Evolutionary conservation across 495 filamentous ascomycete species (phyloP).

Genomic region (Evansstolkia leycettana): DNA sequence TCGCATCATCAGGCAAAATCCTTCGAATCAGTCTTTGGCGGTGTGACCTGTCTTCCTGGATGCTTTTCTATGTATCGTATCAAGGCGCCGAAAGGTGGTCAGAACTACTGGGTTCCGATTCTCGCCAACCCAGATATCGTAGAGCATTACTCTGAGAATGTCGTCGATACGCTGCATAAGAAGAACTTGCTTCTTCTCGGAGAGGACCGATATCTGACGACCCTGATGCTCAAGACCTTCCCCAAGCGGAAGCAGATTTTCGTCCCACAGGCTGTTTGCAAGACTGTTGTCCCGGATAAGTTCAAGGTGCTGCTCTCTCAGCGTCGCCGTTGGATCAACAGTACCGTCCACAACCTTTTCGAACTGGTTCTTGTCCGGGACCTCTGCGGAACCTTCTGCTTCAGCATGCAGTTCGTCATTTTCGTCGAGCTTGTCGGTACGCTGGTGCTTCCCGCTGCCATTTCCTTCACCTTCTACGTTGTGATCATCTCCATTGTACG

Average conservation of each 20-base stretch:
- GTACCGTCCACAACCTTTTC: constrained; percentile 97
- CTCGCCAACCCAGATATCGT: constrained; percentile 97
- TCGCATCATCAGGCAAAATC: constrained; percentile 94
- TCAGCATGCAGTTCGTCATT: constrained; percentile 98
- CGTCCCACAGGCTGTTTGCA: constrained; percentile 96
- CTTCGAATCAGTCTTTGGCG: constrained; percentile 97
- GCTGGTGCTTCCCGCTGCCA: constrained; percentile 86
- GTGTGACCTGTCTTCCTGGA: constrained; percentile 96
- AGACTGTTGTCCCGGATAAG: constrained; percentile 88
- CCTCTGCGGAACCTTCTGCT: constrained; percentile 98
- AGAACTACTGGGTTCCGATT: constrained; percentile 99
- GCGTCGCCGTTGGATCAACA: constrained; percentile 97
- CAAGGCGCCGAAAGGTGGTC: constrained; percentile 95
- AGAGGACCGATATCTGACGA: constrained; percentile 94
- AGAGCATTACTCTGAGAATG: constrained; percentile 98
- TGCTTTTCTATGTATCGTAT: constrained; percentile 99
- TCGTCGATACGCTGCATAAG: constrained; percentile 97
- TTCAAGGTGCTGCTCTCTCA: constrained; percentile 91
- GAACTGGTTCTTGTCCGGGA: constrained; percentile 92
- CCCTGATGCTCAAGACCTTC: constrained; percentile 97
- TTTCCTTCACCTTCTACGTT: constrained; percentile 94
- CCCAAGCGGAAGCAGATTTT: constrained; percentile 99
- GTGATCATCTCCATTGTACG: constrained; percentile 76
- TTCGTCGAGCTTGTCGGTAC: constrained; percentile 94
- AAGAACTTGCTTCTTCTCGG: constrained; percentile 94